Conservation (phyloP, 2,329 filamentous ascomycete genomes). For the Aspergillus transmontanensis region DNA sequence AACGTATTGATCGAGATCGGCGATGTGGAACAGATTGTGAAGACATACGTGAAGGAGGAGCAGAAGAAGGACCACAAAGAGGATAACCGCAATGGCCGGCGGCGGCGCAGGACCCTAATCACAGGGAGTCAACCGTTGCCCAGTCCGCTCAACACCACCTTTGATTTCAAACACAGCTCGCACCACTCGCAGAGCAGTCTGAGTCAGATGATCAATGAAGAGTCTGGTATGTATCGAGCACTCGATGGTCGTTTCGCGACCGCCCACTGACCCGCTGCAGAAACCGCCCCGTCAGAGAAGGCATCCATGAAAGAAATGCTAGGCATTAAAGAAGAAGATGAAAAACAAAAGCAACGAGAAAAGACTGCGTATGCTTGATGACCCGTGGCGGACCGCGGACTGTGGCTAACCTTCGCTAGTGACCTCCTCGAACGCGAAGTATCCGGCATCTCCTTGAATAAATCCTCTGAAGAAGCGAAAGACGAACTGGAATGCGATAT, state of each 20-base stretch:
- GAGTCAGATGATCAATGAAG: slow-evolving; percentile 79
- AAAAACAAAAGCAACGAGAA: slow-evolving; percentile 78
- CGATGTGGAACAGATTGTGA: slow-evolving; percentile 97
- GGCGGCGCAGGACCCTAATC: slow-evolving; percentile 88
- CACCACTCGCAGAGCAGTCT: slow-evolving; percentile 73
- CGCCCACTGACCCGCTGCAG: slow-evolving; percentile 36
- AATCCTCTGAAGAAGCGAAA: slow-evolving; percentile 47
- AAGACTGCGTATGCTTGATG: slow-evolving; percentile 79
- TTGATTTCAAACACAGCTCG: slow-evolving; percentile 68
- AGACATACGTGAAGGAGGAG: slow-evolving; percentile 83
- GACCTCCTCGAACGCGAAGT: slow-evolving; percentile 91
- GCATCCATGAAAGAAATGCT: slow-evolving; percentile 60
- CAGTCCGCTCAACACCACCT: slow-evolving; percentile 89
- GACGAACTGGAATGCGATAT: slow-evolving; percentile 60
- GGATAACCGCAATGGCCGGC: slow-evolving; percentile 86
- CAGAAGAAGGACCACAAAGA: slow-evolving; percentile 72
- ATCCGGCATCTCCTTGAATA: slow-evolving; percentile 91
- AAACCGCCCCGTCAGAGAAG: slow-evolving; percentile 45
- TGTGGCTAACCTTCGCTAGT: slow-evolving; percentile 48
- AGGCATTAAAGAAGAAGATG: slow-evolving; percentile 61
- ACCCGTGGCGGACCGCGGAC: not conserved
- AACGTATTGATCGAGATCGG: slow-evolving; percentile 99
- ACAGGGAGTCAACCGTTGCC: slow-evolving; percentile 96
- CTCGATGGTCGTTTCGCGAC: slow-evolving; percentile 32
- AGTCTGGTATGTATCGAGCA: slow-evolving; percentile 57